Percentiles rank a stretch among this genome's conserved stretches.
Evolutionary conservation across 2,329 filamentous ascomycete genomes (phyloP).

Genomic region (Aspergillus carbonarius): DNA sequence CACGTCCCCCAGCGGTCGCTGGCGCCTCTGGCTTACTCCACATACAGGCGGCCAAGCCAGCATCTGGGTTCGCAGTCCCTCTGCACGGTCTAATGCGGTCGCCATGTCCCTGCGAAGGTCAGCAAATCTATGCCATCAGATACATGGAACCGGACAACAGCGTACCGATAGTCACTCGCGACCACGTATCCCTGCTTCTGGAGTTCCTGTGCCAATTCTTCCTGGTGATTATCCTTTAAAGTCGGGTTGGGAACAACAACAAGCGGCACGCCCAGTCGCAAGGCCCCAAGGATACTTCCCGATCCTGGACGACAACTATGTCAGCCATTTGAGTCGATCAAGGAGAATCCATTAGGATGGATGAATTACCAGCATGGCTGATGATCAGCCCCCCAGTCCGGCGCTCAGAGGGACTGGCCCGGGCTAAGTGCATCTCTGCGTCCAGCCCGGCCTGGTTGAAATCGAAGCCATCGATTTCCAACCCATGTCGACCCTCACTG

Average conservation of each 20-base stretch:
- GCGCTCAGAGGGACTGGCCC: constrained; percentile 42
- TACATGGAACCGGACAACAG: background rate
- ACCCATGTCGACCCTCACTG: constrained; percentile 31
- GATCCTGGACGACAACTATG: constrained; percentile 60
- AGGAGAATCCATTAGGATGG: background rate
- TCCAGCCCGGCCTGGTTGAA: constrained; percentile 63
- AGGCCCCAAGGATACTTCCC: constrained; percentile 81
- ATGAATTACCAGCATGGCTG: constrained; percentile 73
- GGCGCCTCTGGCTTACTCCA: constrained; percentile 43
- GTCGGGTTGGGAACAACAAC: constrained; percentile 83
- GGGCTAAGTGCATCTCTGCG: constrained; percentile 57
- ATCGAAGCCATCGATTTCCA: constrained; percentile 63
- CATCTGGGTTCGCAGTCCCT: constrained; percentile 45
- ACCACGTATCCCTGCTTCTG: constrained; percentile 73
- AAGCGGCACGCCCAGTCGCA: constrained; percentile 71
- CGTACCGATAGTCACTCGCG: constrained; percentile 66
- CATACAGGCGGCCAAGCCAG: constrained; percentile 53
- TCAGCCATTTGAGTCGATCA: background rate
- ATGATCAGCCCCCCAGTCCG: constrained; percentile 69
- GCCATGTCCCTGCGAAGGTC: constrained; percentile 44
- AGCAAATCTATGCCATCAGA: constrained; percentile 8
- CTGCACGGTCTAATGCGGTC: constrained; percentile 49
- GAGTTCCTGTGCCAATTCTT: constrained; percentile 77
- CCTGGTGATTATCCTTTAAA: constrained; percentile 87
- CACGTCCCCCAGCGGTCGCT: constrained; percentile 50